These are phyloP conservation scores for Vanrija pseudolonga DNA, from an alignment of 1,284 basidiomycete species.

Conservation along the genomic window DNA sequence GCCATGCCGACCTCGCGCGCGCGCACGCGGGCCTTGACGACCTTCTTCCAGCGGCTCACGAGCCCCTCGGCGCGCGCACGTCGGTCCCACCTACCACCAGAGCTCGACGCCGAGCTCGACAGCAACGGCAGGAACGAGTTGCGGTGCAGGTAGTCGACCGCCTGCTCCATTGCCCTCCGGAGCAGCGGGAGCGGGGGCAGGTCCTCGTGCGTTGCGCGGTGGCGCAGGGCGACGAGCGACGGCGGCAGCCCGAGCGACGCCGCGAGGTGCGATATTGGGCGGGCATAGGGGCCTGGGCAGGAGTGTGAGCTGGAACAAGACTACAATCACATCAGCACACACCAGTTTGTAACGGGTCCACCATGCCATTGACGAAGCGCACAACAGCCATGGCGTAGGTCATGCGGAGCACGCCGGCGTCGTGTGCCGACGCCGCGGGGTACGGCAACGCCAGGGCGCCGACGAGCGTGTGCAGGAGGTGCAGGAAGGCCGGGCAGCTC, in stretches of 20 bases:
- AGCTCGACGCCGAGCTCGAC: slow-evolving; percentile 55
- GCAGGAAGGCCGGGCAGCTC: slow-evolving; percentile 64
- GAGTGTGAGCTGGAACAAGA: background rate
- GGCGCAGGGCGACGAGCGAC: slow-evolving; percentile 90
- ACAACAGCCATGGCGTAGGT: slow-evolving; percentile 67
- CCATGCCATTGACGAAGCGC: slow-evolving; percentile 87
- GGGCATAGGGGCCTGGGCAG: slow-evolving; percentile 61
- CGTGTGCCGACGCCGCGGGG: slow-evolving; percentile 57
- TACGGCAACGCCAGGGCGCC: slow-evolving; percentile 58
- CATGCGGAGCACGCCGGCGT: slow-evolving; percentile 53
- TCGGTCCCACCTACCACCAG: slow-evolving; percentile 29
- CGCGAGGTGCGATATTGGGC: slow-evolving; percentile 86
- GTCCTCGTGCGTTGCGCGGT: slow-evolving; percentile 94
- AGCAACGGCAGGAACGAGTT: slow-evolving; percentile 68
- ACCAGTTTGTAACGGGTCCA: slow-evolving; percentile 87
- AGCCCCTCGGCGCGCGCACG: slow-evolving; percentile 54
- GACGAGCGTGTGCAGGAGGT: slow-evolving; percentile 59
- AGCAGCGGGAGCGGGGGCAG: slow-evolving; percentile 79
- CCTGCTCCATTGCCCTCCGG: slow-evolving; percentile 69
- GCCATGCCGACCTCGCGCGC: slow-evolving; percentile 72
- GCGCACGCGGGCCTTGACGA: slow-evolving; percentile 39
- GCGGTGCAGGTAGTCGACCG: slow-evolving; percentile 59
- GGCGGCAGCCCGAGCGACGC: slow-evolving; percentile 76
- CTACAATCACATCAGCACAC: slow-evolving; percentile 32
- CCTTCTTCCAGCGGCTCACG: slow-evolving; percentile 41